phyloP scores from a whole-genome alignment of 148 eudicot species.

The Nepenthes gracilis region DNA sequence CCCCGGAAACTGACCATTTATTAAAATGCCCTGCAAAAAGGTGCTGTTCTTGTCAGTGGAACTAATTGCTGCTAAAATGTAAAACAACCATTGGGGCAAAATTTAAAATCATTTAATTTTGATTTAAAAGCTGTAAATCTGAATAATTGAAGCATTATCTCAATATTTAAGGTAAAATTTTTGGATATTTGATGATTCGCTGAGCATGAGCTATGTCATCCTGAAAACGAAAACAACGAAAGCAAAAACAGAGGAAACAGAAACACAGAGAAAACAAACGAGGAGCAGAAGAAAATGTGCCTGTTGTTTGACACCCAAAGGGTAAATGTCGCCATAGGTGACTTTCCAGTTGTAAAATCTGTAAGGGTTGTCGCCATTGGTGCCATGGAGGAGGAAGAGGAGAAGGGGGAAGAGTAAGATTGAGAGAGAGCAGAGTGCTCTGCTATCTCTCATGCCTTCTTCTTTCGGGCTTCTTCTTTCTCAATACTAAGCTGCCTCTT shows the following conservation, averaged over 20 bases:
- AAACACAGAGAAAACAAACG: background rate
- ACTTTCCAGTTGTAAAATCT: constrained; percentile 51
- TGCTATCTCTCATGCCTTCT: constrained; percentile 4
- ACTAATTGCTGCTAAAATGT: too few relatives aligned
- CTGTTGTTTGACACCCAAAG: constrained; percentile 59
- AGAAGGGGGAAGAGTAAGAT: background rate
- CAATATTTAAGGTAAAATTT: too few relatives aligned
- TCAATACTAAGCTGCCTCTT: too few relatives aligned
- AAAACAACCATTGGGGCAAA: too few relatives aligned
- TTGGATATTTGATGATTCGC: too few relatives aligned
- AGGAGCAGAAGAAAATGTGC: constrained; percentile 11
- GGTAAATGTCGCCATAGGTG: constrained; percentile 49
- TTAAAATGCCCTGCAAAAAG: constrained; percentile 70
- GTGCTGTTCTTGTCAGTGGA: too few relatives aligned
- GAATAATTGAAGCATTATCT: too few relatives aligned
- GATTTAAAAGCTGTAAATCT: too few relatives aligned
- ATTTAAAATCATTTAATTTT: too few relatives aligned
- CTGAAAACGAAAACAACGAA: background rate
- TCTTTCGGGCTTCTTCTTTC: background rate
- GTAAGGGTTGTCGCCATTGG: constrained; percentile 51
- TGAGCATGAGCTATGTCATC: too few relatives aligned
- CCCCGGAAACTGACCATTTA: constrained; percentile 98
- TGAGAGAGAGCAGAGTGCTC: background rate
- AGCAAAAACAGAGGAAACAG: background rate
- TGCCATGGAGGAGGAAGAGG: constrained; percentile 8